These are phyloP conservation scores for Fusarium irregulare DNA, from an alignment of 2,329 filamentous ascomycete species.

Conservation along the genomic window DNA sequence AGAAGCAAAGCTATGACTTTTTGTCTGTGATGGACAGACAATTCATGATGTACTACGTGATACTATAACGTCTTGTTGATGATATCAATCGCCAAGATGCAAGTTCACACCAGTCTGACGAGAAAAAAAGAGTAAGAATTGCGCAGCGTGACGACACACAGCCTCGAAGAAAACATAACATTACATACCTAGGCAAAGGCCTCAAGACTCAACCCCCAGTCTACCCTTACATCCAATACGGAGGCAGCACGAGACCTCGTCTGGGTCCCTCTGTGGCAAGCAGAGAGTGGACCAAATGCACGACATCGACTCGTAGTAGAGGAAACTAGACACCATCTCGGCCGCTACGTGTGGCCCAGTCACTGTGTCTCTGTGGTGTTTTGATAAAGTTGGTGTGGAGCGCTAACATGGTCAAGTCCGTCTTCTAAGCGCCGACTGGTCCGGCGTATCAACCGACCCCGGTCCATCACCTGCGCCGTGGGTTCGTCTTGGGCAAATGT, in stretches of 20 bases:
- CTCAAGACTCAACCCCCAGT: slow-evolving; percentile 31
- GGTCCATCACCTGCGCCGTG: slow-evolving; percentile 50
- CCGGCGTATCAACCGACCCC: slow-evolving; percentile 43
- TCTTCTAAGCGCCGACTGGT: slow-evolving; percentile 53
- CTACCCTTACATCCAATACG: slow-evolving; percentile 48
- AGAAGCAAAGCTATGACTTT: slow-evolving; percentile 5
- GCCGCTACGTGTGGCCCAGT: slow-evolving; percentile 36
- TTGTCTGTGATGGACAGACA: not conserved
- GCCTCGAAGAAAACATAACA: slow-evolving; percentile 28
- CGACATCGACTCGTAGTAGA: slow-evolving; percentile 56
- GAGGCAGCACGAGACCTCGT: slow-evolving; percentile 47
- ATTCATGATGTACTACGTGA: slow-evolving; percentile 3
- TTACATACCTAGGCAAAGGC: slow-evolving; percentile 24
- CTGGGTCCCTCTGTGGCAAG: slow-evolving; percentile 46
- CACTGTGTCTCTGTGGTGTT: slow-evolving; percentile 29
- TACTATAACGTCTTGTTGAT: slow-evolving; percentile 1
- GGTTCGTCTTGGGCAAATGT: slow-evolving; percentile 42
- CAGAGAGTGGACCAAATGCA: slow-evolving; percentile 45
- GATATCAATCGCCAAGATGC: slow-evolving; percentile 34
- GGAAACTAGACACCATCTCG: slow-evolving; percentile 31
- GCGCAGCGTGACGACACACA: slow-evolving; percentile 45
- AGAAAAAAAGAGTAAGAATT: slow-evolving; percentile 23
- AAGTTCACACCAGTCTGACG: slow-evolving; percentile 40
- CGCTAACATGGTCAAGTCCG: slow-evolving; percentile 42
- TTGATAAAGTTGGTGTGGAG: slow-evolving; percentile 41